Base-by-base conservation (phyloP, 1,284 basidiomycete species). In the Tetrapyrgos nigripes region DNA sequence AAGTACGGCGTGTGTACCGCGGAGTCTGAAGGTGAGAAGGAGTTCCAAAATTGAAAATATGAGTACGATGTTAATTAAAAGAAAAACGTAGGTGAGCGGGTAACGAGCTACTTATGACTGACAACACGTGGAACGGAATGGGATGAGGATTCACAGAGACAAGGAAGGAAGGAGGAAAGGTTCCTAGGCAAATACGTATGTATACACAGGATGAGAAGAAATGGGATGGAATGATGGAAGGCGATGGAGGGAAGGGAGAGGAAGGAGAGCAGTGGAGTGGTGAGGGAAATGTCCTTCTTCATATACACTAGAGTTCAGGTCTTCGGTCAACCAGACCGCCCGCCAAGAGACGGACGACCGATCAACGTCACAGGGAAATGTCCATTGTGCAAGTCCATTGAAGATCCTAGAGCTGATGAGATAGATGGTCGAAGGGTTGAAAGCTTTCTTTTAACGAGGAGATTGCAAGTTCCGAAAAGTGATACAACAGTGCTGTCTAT, bases 401-500 rank as follows among this genome's bases (percentile, higher is more conserved):
- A n/a, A n/a, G n/a, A n/a, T n/a, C n/a, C n/a, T n/a, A n/a, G n/a
- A n/a, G n/a, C n/a, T n/a, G n/a, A n/a, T n/a, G n/a, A n/a, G n/a
- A n/a, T n/a, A n/a, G n/a, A n/a, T n/a, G n/a, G n/a, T n/a, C n/a
- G n/a, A n/a, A n/a, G n/a, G n/a, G 19, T 40, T n/a, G 37, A 40
- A 40, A 40, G 37, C 21, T 24, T 13, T 27, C 17, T n/a, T n/a
- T 14, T 44, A 13, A 27, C 45, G 10, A 35, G 19, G 53, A 54
- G 53, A 62, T 48, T 37, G 45, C 55, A 48, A 60, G 51, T 31
- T 53, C 57, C 49, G 53, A 64, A 65, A 64, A 60, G 67, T 71
- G 74, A 68, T 74, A 70, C 66, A 70, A 71, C 66, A 67, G 63
- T 58, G 60, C 63, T 61, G 65, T 64, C 64, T 55, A 54, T 51